phyloP scores from a whole-genome alignment of 2,329 filamentous ascomycete genomes.

The Thelonectria discophora region DNA sequence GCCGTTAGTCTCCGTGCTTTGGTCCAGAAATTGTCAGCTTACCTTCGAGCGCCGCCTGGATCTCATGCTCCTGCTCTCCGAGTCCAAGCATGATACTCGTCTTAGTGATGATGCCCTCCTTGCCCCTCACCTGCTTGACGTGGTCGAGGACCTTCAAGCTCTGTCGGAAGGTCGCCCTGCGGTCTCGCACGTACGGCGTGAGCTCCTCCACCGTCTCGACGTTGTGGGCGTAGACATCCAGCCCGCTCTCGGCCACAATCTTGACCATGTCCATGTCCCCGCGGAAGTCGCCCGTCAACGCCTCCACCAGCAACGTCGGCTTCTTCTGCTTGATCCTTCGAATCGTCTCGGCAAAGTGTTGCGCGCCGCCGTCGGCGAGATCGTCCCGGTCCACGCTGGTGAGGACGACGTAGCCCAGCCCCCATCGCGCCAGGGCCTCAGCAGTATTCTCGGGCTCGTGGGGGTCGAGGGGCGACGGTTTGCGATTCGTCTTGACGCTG shows the following conservation, averaged over 20 bases:
- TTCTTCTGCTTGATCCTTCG: conserved; percentile 90
- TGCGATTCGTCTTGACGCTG: conserved; percentile 88
- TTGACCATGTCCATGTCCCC: conserved; percentile 89
- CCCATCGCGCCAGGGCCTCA: conserved; percentile 92
- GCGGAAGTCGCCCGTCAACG: conserved; percentile 85
- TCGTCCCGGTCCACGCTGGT: conserved; percentile 96
- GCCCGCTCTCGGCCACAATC: conserved; percentile 83
- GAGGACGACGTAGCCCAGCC: conserved; percentile 92
- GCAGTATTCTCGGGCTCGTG: conserved; percentile 98
- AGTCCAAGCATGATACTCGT: conserved; percentile 97
- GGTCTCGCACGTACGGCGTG: conserved; percentile 89
- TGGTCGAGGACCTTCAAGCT: conserved; percentile 81
- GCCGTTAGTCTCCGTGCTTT: conserved; percentile 25
- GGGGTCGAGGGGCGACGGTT: conserved; percentile 82
- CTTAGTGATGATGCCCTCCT: conserved; percentile 89
- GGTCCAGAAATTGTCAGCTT: conserved; percentile 35
- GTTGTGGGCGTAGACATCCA: conserved; percentile 98
- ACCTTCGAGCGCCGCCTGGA: conserved; percentile 80
- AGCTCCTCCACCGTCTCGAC: conserved; percentile 93
- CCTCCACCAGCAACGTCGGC: conserved; percentile 80
- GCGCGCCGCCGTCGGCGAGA: conserved; percentile 84
- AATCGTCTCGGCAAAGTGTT: conserved; percentile 93
- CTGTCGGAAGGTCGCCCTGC: conserved; percentile 88
- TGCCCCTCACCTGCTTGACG: conserved; percentile 77
- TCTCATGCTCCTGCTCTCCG: conserved; percentile 88